Conservation (phyloP, 768 basidiomycete genomes). For the Sarcomyxa edulis region DNA sequence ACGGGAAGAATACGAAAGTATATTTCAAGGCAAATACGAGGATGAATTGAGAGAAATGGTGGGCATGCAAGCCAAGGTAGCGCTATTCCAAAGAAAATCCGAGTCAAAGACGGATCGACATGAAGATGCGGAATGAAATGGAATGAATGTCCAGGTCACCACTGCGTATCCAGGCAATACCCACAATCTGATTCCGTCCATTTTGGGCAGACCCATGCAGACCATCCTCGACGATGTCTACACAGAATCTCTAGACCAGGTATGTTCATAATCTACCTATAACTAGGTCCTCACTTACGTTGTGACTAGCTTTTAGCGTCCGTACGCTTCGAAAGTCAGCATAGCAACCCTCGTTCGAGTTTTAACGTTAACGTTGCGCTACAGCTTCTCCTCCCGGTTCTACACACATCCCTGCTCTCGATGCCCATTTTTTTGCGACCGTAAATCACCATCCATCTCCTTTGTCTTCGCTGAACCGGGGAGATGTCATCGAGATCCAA, state of each 20-base stretch:
- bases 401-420: slow-evolving; percentile 27
- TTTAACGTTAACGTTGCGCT: slow-evolving; percentile 1
- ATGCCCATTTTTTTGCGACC: slow-evolving; percentile 21
- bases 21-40: too few species aligned
- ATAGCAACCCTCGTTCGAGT: neutral
- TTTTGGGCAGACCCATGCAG: slow-evolving; percentile 2
- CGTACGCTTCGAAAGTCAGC: slow-evolving; percentile 31
- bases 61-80: too few species aligned
- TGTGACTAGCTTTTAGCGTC: slow-evolving; percentile 39
- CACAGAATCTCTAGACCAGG: slow-evolving; percentile 23
- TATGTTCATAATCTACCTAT: too few species aligned
- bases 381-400: slow-evolving; percentile 22
- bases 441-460: slow-evolving; percentile 2
- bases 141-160: too few species aligned
- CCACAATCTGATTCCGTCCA: slow-evolving; percentile 4
- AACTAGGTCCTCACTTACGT: too few species aligned
- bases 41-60: too few species aligned
- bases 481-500: slow-evolving; percentile 73
- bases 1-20: too few species aligned
- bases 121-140: too few species aligned
- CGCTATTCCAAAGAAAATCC: too few species aligned
- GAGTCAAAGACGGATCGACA: too few species aligned
- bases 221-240: slow-evolving; percentile 28
- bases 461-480: slow-evolving; percentile 26
- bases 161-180: too few species aligned